These are phyloP conservation scores for Pistacia integerrima DNA, from an alignment of 345 rosid genomes.

Conservation along the genomic window DNA sequence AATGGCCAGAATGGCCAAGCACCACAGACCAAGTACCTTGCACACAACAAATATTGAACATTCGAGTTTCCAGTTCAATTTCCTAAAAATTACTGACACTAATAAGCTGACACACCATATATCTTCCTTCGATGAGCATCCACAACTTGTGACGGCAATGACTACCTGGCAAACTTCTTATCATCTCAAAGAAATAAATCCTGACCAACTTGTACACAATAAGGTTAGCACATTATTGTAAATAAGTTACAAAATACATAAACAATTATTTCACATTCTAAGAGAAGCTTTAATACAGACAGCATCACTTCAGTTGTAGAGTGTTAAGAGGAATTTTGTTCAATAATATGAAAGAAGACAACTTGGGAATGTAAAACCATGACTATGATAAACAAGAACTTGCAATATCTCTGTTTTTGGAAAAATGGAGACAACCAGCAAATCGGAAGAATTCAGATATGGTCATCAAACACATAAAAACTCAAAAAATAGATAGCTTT, in stretches of 20 bases:
- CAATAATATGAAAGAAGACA: background rate
- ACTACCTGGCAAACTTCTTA: constrained; percentile 14
- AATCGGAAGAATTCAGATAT: no score
- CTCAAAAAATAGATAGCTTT: no score
- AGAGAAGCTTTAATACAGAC: background rate
- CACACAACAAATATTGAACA: background rate
- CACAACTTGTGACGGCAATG: constrained; percentile 24
- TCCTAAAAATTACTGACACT: background rate
- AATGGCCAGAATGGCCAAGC: background rate
- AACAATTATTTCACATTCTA: background rate
- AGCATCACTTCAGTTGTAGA: background rate
- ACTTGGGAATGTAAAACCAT: background rate
- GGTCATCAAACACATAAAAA: no score
- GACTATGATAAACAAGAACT: background rate
- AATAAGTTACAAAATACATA: background rate
- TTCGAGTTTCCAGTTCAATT: background rate
- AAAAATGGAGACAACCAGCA: no score
- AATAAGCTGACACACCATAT: constrained; percentile 18
- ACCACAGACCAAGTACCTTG: constrained; percentile 1
- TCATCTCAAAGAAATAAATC: constrained; percentile 28
- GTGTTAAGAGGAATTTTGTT: background rate
- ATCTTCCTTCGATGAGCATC: constrained; percentile 28
- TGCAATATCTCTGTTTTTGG: no score
- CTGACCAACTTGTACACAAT: constrained; percentile 37
- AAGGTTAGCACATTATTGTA: constrained; percentile 23